Evolutionary conservation across 1,284 basidiomycete species (phyloP), one percentile per base, ranked within the genome.

Genomic region (Austropuccinia psidii): DNA sequence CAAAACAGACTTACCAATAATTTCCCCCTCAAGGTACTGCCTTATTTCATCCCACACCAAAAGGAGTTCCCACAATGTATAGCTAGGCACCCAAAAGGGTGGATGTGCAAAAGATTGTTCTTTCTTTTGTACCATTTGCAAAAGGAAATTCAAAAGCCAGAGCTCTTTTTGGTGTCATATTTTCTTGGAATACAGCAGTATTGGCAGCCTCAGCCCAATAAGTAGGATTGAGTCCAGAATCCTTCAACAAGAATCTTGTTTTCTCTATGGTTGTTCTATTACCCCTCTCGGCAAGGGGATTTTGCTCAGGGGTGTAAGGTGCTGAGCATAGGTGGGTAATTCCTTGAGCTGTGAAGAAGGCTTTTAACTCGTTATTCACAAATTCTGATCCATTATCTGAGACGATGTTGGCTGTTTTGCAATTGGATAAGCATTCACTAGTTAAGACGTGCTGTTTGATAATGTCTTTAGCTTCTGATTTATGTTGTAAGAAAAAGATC

Each of bases 291-390:
- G 80, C 76, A 47, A 78, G 75, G 76, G 82, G 70, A 76, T 81
- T 83, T 74, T 77, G 21, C 54, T 78, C 75, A 4, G 80, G 81
- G 2, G 80, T 79, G 72, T 83, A 79, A 60, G 83, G 82, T 0
- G 80, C 77, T 17, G 80, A n/a, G 8, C 19, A 9, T 52, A n/a
- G 50, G 11, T n/a, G 9, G 17, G 8, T 9, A 13, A 52, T 24
- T 11, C 50, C 50, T 21, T 52, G 19, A 37, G 33, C 19, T 2
- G 7, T 39, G 19, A 52, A 49, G 2, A 67, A 24, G 6, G 29
- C 11, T 31, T 17, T 37, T 11, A 72, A 61, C 0, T 29, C 27
- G 2, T 39, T 9, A 50, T 60, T 61, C n/a, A 31, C 24, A 49
- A 61, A 72, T 62, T 62, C 58, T 17, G 45, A 24, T 19, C 68